Evolutionary conservation across 2,329 filamentous ascomycete genomes (phyloP).

Genomic region (Colletotrichum cordylinicola): DNA sequence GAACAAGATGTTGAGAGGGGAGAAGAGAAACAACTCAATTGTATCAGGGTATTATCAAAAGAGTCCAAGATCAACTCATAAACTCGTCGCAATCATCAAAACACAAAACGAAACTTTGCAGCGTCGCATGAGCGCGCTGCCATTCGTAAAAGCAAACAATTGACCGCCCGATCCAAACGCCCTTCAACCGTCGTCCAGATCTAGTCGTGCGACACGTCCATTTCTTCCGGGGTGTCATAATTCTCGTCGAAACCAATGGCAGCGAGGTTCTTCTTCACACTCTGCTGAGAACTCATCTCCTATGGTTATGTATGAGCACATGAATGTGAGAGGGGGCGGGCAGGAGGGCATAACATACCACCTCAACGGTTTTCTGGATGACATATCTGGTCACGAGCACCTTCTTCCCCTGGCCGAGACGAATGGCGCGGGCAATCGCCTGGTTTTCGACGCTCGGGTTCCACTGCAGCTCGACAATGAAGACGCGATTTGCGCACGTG

Average conservation of each 20-base stretch:
- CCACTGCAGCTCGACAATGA: constrained; percentile 60
- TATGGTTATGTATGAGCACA: no score
- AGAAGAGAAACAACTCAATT: neutral
- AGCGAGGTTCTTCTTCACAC: constrained; percentile 4
- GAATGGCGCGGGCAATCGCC: constrained; percentile 53
- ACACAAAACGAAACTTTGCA: neutral
- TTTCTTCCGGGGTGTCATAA: neutral
- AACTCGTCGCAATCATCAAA: neutral
- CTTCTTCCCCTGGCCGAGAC: constrained; percentile 48
- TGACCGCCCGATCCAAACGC: neutral
- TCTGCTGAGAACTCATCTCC: constrained; percentile 20
- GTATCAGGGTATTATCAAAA: neutral
- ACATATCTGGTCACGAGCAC: constrained; percentile 53
- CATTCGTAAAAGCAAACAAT: accelerated
- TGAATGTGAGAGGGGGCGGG: no score
- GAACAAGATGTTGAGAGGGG: neutral
- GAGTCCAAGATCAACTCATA: neutral
- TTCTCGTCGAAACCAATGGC: constrained; percentile 4
- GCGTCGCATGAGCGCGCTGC: neutral
- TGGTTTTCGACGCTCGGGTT: constrained; percentile 59
- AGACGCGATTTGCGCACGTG: constrained; percentile 51
- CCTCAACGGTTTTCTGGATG: constrained; percentile 45
- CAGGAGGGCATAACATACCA: no score
- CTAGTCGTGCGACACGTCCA: neutral
- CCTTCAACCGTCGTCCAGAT: neutral